Conservation (phyloP, 2,329 filamentous ascomycete genomes). For the Colletotrichum salicis region DNA sequence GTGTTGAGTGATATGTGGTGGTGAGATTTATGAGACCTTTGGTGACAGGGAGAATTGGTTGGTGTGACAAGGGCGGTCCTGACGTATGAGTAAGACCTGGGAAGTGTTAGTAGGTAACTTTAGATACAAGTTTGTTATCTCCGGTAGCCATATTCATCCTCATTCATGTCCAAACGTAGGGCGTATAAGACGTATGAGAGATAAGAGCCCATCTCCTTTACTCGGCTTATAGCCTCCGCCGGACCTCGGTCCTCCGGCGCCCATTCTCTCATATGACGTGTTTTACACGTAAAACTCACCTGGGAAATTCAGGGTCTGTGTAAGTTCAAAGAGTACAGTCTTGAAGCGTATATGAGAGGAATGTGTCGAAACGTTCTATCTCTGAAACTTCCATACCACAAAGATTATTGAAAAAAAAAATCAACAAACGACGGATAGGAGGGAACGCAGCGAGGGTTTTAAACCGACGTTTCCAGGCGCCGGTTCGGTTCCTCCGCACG, state of each 20-base stretch:
- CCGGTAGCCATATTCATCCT: neutral
- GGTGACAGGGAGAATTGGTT: neutral
- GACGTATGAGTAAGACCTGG: neutral
- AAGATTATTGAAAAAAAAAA: neutral
- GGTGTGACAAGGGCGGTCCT: neutral
- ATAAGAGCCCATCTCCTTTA: neutral
- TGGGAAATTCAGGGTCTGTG: neutral
- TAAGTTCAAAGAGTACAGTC: neutral
- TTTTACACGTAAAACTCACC: slow-evolving; percentile 18
- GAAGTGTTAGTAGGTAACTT: neutral
- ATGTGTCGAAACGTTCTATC: neutral
- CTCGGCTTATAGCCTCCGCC: slow-evolving; percentile 7
- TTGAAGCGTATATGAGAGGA: neutral
- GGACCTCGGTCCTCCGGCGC: slow-evolving; percentile 9
- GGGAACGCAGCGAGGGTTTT: slow-evolving; percentile 23
- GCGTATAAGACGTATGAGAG: neutral
- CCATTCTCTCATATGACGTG: neutral
- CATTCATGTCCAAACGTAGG: neutral
- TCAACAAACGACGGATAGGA: neutral
- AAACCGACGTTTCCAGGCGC: slow-evolving; percentile 28
- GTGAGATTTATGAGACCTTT: neutral
- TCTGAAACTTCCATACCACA: neutral
- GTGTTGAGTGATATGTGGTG: neutral
- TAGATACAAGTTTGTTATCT: neutral
- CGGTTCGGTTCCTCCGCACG: slow-evolving; percentile 26